Evolutionary conservation across 1,284 basidiomycete species (phyloP), one percentile per base, ranked within the genome.

Genomic region (Cryptococcus sp.): DNA sequence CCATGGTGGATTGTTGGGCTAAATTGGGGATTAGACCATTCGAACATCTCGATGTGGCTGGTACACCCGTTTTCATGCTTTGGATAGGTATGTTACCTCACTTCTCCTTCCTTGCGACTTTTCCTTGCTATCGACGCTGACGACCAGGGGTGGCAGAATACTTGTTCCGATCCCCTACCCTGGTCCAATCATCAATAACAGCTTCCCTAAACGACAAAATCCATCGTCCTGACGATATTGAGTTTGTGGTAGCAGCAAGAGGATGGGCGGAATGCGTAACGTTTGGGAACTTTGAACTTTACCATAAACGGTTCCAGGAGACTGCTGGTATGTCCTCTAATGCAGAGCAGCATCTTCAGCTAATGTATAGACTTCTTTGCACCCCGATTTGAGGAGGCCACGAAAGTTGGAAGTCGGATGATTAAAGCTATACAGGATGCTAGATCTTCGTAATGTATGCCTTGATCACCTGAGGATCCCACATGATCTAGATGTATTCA

Each of bases 1-100:
- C 93, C 16, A 98, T 98, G 88, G 96, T 98, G 31, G 96, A 98
- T 75, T 96, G 91, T 69, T 98, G 94, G 96, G 86, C 90, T 10
- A 81, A 83, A 45, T 83, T 98, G 49, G 79, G 79, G 4, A 92
- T 98, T 69, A 83, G 89, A 52, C 96, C 94, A 0, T 97, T 91
- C 70, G 84, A 84, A 39, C 92, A 98, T 76, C 84, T 98, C 54
- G 83, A 88, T 23, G 83, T 98, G 40, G 94, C 94, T 0, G 94
- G 93, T 5, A 98, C 94, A 2, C 94, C 96, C 0, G 83, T 98
- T 47, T 98, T 98, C 77, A 84, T 92, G 47, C 81, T 98, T 60
- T 98, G 96, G 88, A 88, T 98, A 51, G 96, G 73, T 74, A 50
- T 55, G 72, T 62, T 34, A 23, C 18, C 24, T 44, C n/a, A 25